Evolutionary conservation across 2,329 filamentous ascomycete species (phyloP), one percentile per base, ranked within the genome.

Genomic region (Ophiocordyceps polyrhachis-furcata): DNA sequence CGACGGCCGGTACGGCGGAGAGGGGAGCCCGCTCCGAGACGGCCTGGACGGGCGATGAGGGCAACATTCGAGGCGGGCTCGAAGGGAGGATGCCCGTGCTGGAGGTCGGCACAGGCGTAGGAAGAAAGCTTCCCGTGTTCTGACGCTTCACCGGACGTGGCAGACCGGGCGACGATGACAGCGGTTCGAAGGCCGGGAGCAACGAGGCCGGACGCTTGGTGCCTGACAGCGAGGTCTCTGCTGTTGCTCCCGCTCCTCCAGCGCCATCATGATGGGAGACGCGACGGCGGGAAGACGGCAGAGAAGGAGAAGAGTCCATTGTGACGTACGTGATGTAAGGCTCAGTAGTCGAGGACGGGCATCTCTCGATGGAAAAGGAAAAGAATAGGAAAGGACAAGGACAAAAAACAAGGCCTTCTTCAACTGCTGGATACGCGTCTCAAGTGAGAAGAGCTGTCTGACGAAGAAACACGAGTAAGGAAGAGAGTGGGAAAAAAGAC

Each of bases 41-140:
- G 4, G 37, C 15, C n/a, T 15, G 17, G 15, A n/a, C 41, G 25
- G 55, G 81, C 77, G 53, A 73, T 68, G 37, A 79, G 56, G 19
- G 45, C 54, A 62, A 21, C 73, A 68, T 46, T 12, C n/a, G 35
- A n/a, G 35, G 35, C 46, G 88, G 93, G 42, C 86, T 93, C 35
- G 84, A 86, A 52, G 94, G 85, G 52, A 94, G 69, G 54, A 95
- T 85, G 55, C 84, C 85, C 41, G 89, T 94, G 52, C 86, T 93
- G 4, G 91, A 96, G 5, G 89, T 95, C 19, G 89, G 88, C 49
- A 93, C 74, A 1, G 91, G 91, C 3, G 91, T 96, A 40, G 91
- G 91, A 65, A 96, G 96, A 15, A 41, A 41, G 57, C 81, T 86
- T 38, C 60, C 61, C 13, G 59, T 56, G 41, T 72, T 74, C 56